These are phyloP conservation scores for Canavalia ensiformis DNA, from an alignment of 306 rosid species.

Conservation along the genomic window DNA sequence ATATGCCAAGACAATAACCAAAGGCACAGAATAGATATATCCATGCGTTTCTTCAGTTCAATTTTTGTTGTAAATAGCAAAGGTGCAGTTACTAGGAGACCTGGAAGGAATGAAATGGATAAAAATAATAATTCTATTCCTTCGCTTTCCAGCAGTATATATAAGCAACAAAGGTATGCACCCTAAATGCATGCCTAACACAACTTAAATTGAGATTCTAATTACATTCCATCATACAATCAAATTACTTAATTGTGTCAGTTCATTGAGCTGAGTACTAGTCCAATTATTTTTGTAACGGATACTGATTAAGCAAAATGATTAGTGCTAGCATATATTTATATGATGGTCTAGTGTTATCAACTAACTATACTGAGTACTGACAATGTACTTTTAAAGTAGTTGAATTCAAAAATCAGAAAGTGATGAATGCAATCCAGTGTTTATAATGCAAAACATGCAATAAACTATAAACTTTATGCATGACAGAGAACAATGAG, in stretches of 20 bases:
- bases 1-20: background rate
- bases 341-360: background rate
- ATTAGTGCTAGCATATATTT: background rate
- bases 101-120: too few species aligned
- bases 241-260: background rate
- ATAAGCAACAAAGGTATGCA: background rate
- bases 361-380: background rate
- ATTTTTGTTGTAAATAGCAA: background rate
- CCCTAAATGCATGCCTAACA: background rate
- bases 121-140: background rate
- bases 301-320: background rate
- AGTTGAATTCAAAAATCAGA: background rate
- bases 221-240: background rate
- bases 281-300: background rate
- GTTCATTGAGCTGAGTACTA: background rate
- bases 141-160: background rate
- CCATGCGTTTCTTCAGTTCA: background rate
- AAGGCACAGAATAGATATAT: background rate
- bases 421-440: background rate
- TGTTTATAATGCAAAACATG: background rate
- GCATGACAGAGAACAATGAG: slow-evolving; percentile 15
- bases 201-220: background rate
- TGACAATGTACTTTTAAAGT: background rate
- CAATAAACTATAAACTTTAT: background rate
- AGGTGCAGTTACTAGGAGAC: too few species aligned